Conservation (phyloP, 148 eudicot species). For the Diospyros lotus region DNA sequence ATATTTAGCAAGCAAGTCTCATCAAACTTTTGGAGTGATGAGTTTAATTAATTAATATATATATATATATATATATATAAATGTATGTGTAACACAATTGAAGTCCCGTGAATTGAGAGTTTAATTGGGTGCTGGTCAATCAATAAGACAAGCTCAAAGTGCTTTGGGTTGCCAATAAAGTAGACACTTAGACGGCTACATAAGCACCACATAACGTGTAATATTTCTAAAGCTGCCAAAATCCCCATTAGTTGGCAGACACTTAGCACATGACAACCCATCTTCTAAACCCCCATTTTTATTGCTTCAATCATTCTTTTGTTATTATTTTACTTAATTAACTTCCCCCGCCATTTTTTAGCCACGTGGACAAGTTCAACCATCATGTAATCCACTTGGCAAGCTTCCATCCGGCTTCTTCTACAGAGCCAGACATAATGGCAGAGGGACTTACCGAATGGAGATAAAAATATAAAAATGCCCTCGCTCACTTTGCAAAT, state of each 20-base stretch:
- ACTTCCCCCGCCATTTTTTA: background rate
- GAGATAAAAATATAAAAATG: too few species aligned
- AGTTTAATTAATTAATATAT: background rate
- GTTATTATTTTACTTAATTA: background rate
- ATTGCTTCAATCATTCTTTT: too few species aligned
- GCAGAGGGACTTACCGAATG: too few species aligned
- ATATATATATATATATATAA: background rate
- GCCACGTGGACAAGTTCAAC: too few species aligned
- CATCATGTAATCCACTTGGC: too few species aligned
- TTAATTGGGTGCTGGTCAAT: conserved; percentile 18
- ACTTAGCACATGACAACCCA: conserved; percentile 31
- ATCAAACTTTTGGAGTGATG: background rate
- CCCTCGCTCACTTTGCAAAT: too few species aligned
- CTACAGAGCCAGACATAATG: too few species aligned
- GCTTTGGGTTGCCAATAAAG: conserved; percentile 26
- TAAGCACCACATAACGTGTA: conserved; percentile 38
- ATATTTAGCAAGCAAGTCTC: background rate
- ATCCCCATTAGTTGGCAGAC: conserved; percentile 23
- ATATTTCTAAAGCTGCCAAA: background rate
- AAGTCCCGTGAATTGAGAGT: conserved; percentile 29
- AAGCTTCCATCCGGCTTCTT: too few species aligned
- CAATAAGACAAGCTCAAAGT: conserved; percentile 34
- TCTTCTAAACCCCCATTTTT: too few species aligned
- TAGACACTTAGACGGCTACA: conserved; percentile 33
- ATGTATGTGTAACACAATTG: background rate